These are phyloP conservation scores for Epipyxis sp. DNA, from an alignment of 108 stramenopile species.

Conservation along the genomic window DNA sequence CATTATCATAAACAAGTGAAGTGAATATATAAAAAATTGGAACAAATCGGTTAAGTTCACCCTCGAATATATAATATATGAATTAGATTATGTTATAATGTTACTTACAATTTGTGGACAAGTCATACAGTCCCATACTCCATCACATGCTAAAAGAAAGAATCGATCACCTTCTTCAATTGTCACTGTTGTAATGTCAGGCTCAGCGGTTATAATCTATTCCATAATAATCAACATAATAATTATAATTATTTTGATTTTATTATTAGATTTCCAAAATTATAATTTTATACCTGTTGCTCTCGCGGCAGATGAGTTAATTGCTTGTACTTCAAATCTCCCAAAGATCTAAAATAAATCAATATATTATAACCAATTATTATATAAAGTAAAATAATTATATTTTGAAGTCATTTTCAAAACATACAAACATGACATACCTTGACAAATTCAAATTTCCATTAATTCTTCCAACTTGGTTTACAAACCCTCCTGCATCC, in stretches of 20 bases:
- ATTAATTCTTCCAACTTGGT: conserved; percentile 86
- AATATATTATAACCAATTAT: too few species aligned
- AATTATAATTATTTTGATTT: background rate
- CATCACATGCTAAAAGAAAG: conserved; percentile 64
- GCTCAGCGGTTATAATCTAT: conserved; percentile 59
- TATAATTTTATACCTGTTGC: background rate
- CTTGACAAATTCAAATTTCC: conserved; percentile 90
- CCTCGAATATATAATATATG: background rate
- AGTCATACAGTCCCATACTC: conserved; percentile 64
- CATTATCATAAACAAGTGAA: background rate
- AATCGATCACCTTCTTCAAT: conserved; percentile 50
- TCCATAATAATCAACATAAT: too few species aligned
- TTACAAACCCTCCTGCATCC: conserved; percentile 53
- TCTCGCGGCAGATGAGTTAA: background rate
- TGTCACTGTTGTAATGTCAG: conserved; percentile 42
- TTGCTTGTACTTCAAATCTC: conserved; percentile 91
- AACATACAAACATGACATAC: too few species aligned
- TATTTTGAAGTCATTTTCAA: too few species aligned
- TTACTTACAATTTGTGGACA: conserved; percentile 68
- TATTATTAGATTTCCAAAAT: background rate
- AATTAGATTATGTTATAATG: background rate
- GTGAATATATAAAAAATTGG: background rate
- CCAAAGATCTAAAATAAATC: conserved; percentile 83
- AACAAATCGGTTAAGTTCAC: conserved; percentile 6
- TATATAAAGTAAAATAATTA: too few species aligned